Percentiles rank a stretch among this genome's conserved stretches.
Conservation (phyloP, 768 basidiomycete genomes). For the Mycena pura region DNA sequence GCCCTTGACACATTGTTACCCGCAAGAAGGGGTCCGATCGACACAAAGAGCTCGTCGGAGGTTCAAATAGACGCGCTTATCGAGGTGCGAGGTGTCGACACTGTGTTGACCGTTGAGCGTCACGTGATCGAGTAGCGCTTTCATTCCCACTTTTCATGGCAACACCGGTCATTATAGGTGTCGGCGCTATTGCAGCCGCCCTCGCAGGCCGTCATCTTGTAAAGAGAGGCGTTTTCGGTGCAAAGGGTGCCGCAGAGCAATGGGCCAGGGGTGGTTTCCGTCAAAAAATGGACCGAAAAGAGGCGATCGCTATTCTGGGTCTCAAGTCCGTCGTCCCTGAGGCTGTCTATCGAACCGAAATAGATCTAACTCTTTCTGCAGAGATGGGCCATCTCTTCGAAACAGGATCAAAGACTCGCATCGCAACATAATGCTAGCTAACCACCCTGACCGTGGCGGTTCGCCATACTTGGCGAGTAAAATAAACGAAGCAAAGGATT, state of each 20-base stretch:
- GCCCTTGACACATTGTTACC: not conserved
- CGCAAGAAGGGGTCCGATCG: not conserved
- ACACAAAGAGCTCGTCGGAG: not conserved
- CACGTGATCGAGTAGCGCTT: conserved; percentile 1
- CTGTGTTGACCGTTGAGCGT: not conserved
- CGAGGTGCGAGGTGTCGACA: not conserved
- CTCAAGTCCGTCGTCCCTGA: conserved; percentile 76
- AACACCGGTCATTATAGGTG: conserved; percentile 77
- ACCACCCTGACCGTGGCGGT: conserved; percentile 98
- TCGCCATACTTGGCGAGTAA: conserved; percentile 98
- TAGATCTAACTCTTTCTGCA: conserved; percentile 38
- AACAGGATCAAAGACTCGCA: conserved; percentile 92
- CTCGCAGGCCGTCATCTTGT: conserved; percentile 76
- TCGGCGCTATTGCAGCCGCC: conserved; percentile 79
- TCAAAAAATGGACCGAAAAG: conserved; percentile 94
- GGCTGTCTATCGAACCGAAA: conserved; percentile 11
- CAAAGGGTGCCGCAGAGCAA: conserved; percentile 72
- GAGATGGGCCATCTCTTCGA: conserved; percentile 83
- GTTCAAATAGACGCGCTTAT: not conserved
- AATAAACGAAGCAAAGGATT: conserved; percentile 97
- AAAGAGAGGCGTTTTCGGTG: conserved; percentile 64
- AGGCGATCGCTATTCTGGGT: conserved; percentile 91
- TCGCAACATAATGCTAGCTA: conserved; percentile 95
- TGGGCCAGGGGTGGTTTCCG: conserved; percentile 96
- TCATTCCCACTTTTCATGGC: conserved; percentile 56